Base-by-base conservation (phyloP, 2,329 filamentous ascomycete species). In the Fusarium nanum region DNA sequence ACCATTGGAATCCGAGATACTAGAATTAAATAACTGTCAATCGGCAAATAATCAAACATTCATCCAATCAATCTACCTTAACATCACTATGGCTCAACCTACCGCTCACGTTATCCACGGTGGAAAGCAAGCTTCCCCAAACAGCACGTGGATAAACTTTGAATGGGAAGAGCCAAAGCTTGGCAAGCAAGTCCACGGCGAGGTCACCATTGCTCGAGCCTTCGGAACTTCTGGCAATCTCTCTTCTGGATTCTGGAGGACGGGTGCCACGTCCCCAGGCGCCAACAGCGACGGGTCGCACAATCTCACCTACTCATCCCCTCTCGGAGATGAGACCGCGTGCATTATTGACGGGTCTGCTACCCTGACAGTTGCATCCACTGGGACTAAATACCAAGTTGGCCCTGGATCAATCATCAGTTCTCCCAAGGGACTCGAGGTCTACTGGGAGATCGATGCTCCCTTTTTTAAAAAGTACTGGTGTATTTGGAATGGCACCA, bases 381-480 rank as follows among this genome's bases (percentile, higher is more conserved):
- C 58, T n/a, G 58, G 58, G 3, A 9, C 7, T 0, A 61, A 61
- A 13, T n/a, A 61, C 7, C 7, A 14, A n/a, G 28, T 61, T 14
- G 54, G 58, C 0, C 58, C 54, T n/a, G 58, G 58, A 9, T 59
- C 54, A 18, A 59, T 61, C 4, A 59, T 61, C 37, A 61, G 54
- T 10, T 61, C 58, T 20, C 45, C 54, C n/a, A 61, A 50, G 3
- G 58, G 58, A 13, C 58, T 61, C 3, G 58, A 61, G 2, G 58
- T 61, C 0, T 11, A 37, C 7, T 61, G 58, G 58, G 54, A 59
- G 6, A 50, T 61, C 4, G 54, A 61, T 12, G 54, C 54, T 25
- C 58, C 58, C 2, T 61, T 45, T 7, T 61, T 61, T 13, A 61
- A 61, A 3, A 61, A 61, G 23, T 61, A 50, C 28, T 61, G 58